Evolutionary conservation across 1,284 basidiomycete genomes (phyloP), one percentile per base, ranked within the genome.

Genomic region (Ceratobasidium sp.): DNA sequence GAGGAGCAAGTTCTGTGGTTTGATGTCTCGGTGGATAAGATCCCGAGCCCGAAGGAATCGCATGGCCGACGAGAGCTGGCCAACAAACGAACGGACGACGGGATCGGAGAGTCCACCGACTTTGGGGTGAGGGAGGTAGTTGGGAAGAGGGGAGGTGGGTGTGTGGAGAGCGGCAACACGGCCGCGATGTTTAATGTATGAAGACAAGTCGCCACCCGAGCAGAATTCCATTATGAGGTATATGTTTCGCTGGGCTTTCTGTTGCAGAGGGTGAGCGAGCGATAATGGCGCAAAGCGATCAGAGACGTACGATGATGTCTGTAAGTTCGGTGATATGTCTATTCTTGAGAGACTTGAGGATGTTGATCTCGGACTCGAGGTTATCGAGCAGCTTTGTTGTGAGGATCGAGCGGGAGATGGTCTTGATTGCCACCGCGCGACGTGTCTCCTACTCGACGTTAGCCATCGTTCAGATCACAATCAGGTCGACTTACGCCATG

Each of bases 191-290:
- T 94, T 95, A 84, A 99, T 97, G 80, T 98, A 98, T 77, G 94
- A 89, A 0, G 94, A 94, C 53, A 99, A 88, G 81, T 99, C 97
- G 14, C 96, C 96, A 2, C 95, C 96, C 0, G 95, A 89, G 81
- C 97, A 98, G 81, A 90, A 98, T 78, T 97, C 96, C 92, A 99
- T 99, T 79, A 99, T 92, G 71, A 99, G 89, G 83, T 98, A 98
- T 79, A 99, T 98, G 80, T 97, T 90, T 72, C 89, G 87, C 77
- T 96, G 93, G 32, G 94, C 94, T 79, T 95, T 93, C 94, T 96
- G 78, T 39, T 57, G 30, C 46, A 41, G 53, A 34, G 26, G 58
- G 48, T 43, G 28, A 50, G 41, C 48, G 18, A 60, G 43, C 58
- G 23, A 57, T 57, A 46, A 46, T 45, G 23, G 59, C 43, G 9